Evolutionary conservation across 345 rosid species (phyloP), one percentile per base, ranked within the genome.

Genomic region (Noccaea caerulescens): DNA sequence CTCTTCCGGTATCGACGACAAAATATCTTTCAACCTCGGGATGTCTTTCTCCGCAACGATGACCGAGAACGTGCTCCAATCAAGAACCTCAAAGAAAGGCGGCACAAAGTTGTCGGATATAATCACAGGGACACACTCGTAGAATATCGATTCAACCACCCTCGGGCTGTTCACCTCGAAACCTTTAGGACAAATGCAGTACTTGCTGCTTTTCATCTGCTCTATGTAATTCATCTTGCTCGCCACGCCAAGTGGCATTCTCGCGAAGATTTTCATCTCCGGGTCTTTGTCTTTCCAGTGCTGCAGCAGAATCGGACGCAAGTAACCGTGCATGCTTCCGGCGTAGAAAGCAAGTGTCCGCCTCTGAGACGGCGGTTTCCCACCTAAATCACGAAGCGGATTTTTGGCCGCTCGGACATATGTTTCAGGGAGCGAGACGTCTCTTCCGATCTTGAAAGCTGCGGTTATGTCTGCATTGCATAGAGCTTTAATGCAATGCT

Each of bases 401-500:
- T 93, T 90, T 81, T 90, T 88, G 37, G 93, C 90, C 1, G 96
- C 80, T n/a, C 98, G 86, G 66, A 93, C 87, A 14, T 86, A 93
- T 69, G 98, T 93, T 82, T 93, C 97, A 0, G 98, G 97, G 27
- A 93, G 92, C 20, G 98, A 93, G 61, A 88, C 83, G 61, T 93
- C 98, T 77, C 96, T 85, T 63, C 98, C 98, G n/a, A 93, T 81
- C 80, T 93, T 93, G 84, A 86, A 93, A 30, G 94, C 97, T 34
- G 79, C 81, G 0, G 94, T 93, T 8, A 88, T 79, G 45, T 93
- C 98, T 1, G 98, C 97, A 73, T 93, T 93, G 89, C 98, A 93
- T 25, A 93, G 83, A 43, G 97, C 96, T 80, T 90, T 93, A 67
- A 93, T 85, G 82, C 98, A 88, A 36, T 86, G 90, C 70, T 93